Percentiles rank a stretch among this genome's conserved stretches.
Evolutionary conservation across 257 asterid genomes (phyloP).

Genomic region (Nicotiana tomentosiformis): DNA sequence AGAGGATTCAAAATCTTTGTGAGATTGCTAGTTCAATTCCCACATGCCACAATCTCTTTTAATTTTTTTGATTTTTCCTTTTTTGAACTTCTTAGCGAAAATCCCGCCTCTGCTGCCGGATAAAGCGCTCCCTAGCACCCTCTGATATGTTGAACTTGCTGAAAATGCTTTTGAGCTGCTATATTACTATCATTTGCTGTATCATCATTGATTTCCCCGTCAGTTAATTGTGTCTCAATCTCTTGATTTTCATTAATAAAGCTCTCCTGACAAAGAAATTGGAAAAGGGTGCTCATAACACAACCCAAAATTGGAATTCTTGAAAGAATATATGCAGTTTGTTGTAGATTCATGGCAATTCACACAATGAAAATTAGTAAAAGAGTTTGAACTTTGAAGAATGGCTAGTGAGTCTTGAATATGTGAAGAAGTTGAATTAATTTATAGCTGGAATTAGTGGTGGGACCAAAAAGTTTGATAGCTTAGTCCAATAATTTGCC

Average conservation of each 20-base stretch:
- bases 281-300: not conserved
- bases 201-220: conserved; percentile 1
- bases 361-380: not conserved
- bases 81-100: not conserved
- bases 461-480: not conserved
- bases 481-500: not conserved
- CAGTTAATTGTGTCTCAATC: not conserved
- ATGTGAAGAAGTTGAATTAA: not conserved
- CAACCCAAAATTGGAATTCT: conserved; percentile 4
- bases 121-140: not conserved
- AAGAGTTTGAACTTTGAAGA: not conserved
- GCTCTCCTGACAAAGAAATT: not conserved
- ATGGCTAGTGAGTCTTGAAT: not conserved
- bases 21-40: too few relatives aligned
- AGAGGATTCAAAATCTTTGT: too few relatives aligned
- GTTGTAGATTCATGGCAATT: not conserved
- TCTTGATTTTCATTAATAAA: not conserved
- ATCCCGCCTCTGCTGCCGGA: conserved; percentile 16
- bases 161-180: conserved; percentile 40
- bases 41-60: too few relatives aligned
- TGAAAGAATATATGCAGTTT: not conserved
- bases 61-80: too few relatives aligned
- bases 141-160: conserved; percentile 15
- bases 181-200: not conserved
- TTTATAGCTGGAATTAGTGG: not conserved